Evolutionary conservation across 306 rosid species (phyloP), one percentile per base, ranked within the genome.

Genomic region (Lagenaria siceraria): DNA sequence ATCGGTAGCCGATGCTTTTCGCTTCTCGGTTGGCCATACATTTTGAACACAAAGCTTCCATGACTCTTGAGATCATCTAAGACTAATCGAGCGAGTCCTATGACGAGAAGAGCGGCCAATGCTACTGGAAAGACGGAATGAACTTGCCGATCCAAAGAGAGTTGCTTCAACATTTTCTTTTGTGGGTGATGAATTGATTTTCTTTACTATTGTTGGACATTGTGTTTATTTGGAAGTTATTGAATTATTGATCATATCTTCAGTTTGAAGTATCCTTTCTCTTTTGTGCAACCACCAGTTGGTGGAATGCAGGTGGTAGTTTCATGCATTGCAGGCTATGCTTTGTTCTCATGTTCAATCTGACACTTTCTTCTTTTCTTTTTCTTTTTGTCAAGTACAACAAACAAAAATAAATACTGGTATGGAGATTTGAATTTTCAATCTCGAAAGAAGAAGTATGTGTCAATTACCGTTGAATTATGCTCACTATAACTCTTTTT

Each of bases 211-310:
- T 33, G 60, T 81, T 82, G 21, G 4, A 48, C 3, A 42, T 29
- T 65, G 72, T 27, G 78, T 76, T 68, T 52, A n/a, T 29, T 17
- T 68, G 76, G 74, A 49, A 38, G 78, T 63, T 75, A 43, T 19
- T 15, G 80, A 78, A 22, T 42, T 25, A 18, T 8, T 33, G 58
- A 4, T 42, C 79, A 11, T 80, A 69, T 80, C 93, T 88, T 94
- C 55, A 63, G 83, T 81, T 87, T 78, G 19, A 90, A 88, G 90
- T 69, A 77, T 18, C 75, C 79, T 78, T 64, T 61, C 55, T 10
- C 21, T 79, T 80, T 74, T 65, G 82, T 79, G 75, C 85, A 94
- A 90, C 98, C 84, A 84, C 90, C 89, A 82, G 97, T 90, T 87
- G 92, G 95, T 95, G 35, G 86, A 88, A 89, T 89, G 52, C 77